Evolutionary conservation across 2,329 filamentous ascomycete genomes (phyloP), one percentile per base, ranked within the genome.

Genomic region (Raffaelea ambrosiae): DNA sequence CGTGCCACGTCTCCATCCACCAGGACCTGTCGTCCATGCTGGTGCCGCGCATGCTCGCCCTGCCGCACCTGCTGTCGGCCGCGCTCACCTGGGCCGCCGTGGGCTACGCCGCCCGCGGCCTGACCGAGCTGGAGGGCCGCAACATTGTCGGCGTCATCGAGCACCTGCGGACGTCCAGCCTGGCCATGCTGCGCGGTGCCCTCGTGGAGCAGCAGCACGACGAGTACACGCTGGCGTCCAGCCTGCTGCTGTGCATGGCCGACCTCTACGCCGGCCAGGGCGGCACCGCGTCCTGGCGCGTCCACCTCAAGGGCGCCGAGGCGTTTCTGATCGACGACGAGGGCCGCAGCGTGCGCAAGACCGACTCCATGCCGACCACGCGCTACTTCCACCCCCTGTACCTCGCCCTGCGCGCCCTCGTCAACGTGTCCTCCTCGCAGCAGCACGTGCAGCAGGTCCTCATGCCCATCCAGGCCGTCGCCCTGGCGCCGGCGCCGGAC

Each of bases 41-140:
- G 5, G 69, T 91, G 3, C 72, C 89, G 29, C 79, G 79, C 42
- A 81, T 90, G 71, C 73, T 93, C 13, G 75, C 79, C 29, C 84
- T 86, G 48, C 67, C 91, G 13, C 86, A 90, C 63, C 76, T 52
- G 8, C 40, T 52, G 40, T 50, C 50, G 7, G 50, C 50, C 18
- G 48, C 44, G 2, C 46, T 52, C n/a, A 42, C 48, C 2, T 26
- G 47, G 33, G 29, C 50, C 2, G 50, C 50, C 3, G 33, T 45
- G 1, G 50, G 50, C 2, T 29, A 48, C 16, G 45, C 41, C 10
- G 47, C 50, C 18, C 50, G 50, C 4, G 50, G 50, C 11, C 45
- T 48, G 9, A 31, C 48, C 14, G 48, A 48, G 10, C 38, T 52
- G 2, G 48, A 14, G 11, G 48, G 50, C 7, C 35, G 40, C 18